Base-by-base conservation (phyloP, 179 eudicot species). In the Drosera spatulata region DNA sequence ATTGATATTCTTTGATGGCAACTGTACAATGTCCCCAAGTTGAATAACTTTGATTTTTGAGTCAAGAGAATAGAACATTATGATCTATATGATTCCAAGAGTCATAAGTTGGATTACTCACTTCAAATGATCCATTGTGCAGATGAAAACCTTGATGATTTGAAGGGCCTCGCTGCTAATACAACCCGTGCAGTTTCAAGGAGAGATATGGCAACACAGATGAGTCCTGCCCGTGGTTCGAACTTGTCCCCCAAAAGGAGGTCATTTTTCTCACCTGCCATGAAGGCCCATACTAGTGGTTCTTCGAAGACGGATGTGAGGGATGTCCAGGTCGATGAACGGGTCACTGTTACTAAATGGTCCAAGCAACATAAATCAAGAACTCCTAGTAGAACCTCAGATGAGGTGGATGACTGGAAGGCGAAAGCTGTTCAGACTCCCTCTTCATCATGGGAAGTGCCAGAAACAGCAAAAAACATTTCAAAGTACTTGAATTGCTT, bases 151-250 rank as follows among this genome's bases (percentile, higher is more conserved):
- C 56, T 45, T 69, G 81, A 76, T 40, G 70, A 53, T 13, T 72
- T 59, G 53, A 77, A 75, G 57, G 85, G 79, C 77, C 77, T 75
- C 59, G 77, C 80, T 44, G 71, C 65, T 66, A 66, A 60, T 44
- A 76, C 82, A 41, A 77, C 85, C 53, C 77, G 75, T 66, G 79
- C 56, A 69, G 82, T 82, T 64, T 82, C 87, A 43, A 82, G 87
- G 72, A 91, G 89, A 72, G 98, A 91, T 70, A 81, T 88, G 89
- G 95, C 96, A 38, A 91, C 98, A 56, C 98, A 91, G 66, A 91
- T 91, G 98, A 91, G 96, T 70, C 95, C 95, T 14, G 86, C 80
- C 63, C 72, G 81, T 52, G 84, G 91, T 66, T 73, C 71, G 50
- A 77, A 68, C 41, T 80, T 95, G 50, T 91, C 96, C 65, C 82